Evolutionary conservation across 1,284 basidiomycete species (phyloP), one percentile per base, ranked within the genome.

Genomic region (Trametes pubescens): DNA sequence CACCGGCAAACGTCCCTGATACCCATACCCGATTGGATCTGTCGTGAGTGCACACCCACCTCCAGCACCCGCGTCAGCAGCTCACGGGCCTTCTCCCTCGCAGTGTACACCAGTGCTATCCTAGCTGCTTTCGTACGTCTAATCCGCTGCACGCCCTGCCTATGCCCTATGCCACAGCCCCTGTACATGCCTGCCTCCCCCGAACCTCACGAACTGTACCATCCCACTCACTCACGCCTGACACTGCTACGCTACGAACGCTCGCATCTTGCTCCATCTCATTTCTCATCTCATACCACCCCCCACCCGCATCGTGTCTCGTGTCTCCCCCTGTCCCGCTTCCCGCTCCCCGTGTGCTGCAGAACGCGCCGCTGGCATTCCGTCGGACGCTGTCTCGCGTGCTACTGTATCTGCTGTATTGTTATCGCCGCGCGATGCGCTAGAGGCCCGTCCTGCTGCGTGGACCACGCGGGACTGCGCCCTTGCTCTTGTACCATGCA

Each of bases 1-100:
- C 64, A 80, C 84, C n/a, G 87, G 88, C 59, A 88, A 86, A 75
- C 86, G 83, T 71, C 82, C 82, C 72, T 87, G 74, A 82, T 68
- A 55, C 57, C 62, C 64, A 21, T 49, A 26, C 24, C 49, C 40
- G 29, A 35, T 35, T 58, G 61, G 59, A 64, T 59, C 58, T 61
- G 66, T 69, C 51, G 67, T 68, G 51, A 57, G 61, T 59, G n/a
- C 4, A 22, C 47, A 18, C 35, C 13, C 22, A 9, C 34, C 24
- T 48, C 22, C 22, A 40, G 38, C 38, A 40, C n/a, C 21, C 9
- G 10, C 22, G 29, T 14, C 44, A 37, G 32, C 7, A 13, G 47
- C 22, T 24, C 46, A 44, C 37, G 32, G 21, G 14, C 55, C 5
- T n/a, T 32, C 21, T 26, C 18, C 48, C 46, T 29, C n/a, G 34